These are phyloP conservation scores for Alternaria postmessia DNA, from an alignment of 2,329 filamentous ascomycete genomes.

Conservation along the genomic window DNA sequence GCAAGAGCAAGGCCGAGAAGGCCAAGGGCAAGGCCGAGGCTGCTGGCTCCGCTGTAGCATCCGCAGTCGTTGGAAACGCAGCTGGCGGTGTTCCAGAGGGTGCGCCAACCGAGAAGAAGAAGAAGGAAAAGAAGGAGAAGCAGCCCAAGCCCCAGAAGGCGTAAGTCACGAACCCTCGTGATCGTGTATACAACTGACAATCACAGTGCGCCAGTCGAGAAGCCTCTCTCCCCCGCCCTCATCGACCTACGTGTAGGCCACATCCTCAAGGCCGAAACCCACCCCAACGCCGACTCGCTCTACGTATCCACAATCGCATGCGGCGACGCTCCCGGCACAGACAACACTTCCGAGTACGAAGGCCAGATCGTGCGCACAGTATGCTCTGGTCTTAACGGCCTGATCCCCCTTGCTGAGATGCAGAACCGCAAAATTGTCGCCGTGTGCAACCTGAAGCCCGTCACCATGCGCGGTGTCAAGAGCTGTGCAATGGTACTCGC, in stretches of 20 bases:
- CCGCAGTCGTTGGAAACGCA: conserved; percentile 55
- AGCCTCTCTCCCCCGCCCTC: conserved; percentile 80
- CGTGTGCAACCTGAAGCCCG: conserved; percentile 97
- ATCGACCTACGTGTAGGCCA: conserved; percentile 97
- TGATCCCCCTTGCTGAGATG: conserved; percentile 94
- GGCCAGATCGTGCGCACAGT: conserved; percentile 93
- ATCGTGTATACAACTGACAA: conserved; percentile 22
- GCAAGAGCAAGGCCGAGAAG: conserved; percentile 57
- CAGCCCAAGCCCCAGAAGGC: conserved; percentile 73
- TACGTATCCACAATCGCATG: conserved; percentile 96
- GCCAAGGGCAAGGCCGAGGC: conserved; percentile 63
- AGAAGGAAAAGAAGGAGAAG: conserved; percentile 93
- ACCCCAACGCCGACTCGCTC: conserved; percentile 95
- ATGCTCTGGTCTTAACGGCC: conserved; percentile 94
- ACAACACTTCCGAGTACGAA: conserved; percentile 91
- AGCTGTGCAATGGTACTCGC: conserved; percentile 91
- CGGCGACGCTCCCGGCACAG: conserved; percentile 83
- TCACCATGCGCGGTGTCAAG: conserved; percentile 95
- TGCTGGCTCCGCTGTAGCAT: conserved; percentile 60
- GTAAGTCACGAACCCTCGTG: conserved; percentile 26
- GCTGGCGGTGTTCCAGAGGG: conserved; percentile 49
- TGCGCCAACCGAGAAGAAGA: conserved; percentile 62
- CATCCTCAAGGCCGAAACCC: conserved; percentile 93
- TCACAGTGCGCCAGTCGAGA: conserved; percentile 65
- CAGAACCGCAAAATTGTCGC: conserved; percentile 94